Conservation (phyloP, 768 basidiomycete species). For the Xanthoconium stramineum region DNA sequence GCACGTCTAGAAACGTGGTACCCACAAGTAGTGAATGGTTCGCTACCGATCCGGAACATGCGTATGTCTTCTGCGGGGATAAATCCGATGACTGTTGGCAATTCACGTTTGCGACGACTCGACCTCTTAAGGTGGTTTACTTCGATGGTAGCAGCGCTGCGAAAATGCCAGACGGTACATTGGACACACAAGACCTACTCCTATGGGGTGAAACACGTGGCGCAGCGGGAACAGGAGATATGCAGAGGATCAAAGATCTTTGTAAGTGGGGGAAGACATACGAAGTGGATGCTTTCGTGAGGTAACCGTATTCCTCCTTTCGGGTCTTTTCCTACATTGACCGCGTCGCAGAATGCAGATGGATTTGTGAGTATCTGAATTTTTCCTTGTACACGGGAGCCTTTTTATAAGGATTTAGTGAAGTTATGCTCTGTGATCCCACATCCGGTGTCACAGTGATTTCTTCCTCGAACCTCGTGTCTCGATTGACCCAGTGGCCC, state of each 20-base stretch:
- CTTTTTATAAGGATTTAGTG: slow-evolving; percentile 26
- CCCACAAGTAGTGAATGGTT: slow-evolving; percentile 31
- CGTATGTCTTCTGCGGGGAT: slow-evolving; percentile 36
- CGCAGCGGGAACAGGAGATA: slow-evolving; percentile 19
- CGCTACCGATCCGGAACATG: slow-evolving; percentile 33
- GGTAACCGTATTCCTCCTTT: slow-evolving; percentile 21
- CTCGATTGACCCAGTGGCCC: not conserved
- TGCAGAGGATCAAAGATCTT: slow-evolving; percentile 24
- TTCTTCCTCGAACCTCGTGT: slow-evolving; percentile 16
- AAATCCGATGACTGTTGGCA: slow-evolving; percentile 24
- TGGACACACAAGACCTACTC: slow-evolving; percentile 38
- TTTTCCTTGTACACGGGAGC: not conserved
- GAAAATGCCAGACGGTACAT: slow-evolving; percentile 12
- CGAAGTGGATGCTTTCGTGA: slow-evolving; percentile 45
- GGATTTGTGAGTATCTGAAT: slow-evolving; percentile 27
- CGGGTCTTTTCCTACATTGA: not conserved
- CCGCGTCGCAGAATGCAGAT: slow-evolving; percentile 23
- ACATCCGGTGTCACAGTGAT: slow-evolving; percentile 25
- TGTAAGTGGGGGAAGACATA: slow-evolving; percentile 41
- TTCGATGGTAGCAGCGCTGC: slow-evolving; percentile 21
- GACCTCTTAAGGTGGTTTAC: slow-evolving; percentile 31
- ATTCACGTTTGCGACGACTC: slow-evolving; percentile 27
- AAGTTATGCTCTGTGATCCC: slow-evolving; percentile 36
- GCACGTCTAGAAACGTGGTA: slow-evolving; percentile 10
- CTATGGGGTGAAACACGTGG: slow-evolving; percentile 26